Conservation (phyloP, 1,284 basidiomycete species). For the Irpex sp. region DNA sequence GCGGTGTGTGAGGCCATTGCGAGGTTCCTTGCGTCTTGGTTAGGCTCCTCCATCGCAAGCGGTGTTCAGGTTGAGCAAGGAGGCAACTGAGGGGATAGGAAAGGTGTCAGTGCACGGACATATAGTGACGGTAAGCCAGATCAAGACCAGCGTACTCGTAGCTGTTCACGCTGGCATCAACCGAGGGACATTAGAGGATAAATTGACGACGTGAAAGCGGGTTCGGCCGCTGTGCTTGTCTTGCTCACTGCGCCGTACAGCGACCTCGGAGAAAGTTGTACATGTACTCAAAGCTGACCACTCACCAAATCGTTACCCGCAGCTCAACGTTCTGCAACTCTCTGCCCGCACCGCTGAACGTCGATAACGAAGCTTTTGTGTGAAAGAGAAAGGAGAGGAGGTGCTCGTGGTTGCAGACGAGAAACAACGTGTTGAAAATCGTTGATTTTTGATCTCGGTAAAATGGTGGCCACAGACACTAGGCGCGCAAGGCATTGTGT, state of each 20-base stretch:
- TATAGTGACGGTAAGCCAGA: not conserved
- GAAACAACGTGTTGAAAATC: constrained; percentile 1
- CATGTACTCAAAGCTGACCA: not conserved
- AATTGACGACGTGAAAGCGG: not conserved
- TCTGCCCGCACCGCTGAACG: not conserved
- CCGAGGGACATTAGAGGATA: not conserved
- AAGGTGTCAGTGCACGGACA: not conserved
- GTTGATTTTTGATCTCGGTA: constrained; percentile 1
- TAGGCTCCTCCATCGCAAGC: not conserved
- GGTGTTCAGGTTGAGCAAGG: not conserved
- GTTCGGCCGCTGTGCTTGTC: not conserved
- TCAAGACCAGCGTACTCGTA: not conserved
- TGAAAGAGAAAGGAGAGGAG: not conserved
- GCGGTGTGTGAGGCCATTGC: not conserved
- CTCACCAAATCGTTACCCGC: not conserved
- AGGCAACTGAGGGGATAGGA: not conserved
- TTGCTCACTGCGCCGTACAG: not conserved
- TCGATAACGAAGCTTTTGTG: not conserved
- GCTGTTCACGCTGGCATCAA: not conserved
- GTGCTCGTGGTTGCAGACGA: not conserved
- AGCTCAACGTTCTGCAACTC: not conserved
- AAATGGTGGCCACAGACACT: not conserved
- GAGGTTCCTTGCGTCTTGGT: not conserved
- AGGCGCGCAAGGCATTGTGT: too few relatives aligned
- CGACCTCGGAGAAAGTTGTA: too few relatives aligned